phyloP scores from a whole-genome alignment of 352 stramenopile species.

The Phytophthora fragariae region DNA sequence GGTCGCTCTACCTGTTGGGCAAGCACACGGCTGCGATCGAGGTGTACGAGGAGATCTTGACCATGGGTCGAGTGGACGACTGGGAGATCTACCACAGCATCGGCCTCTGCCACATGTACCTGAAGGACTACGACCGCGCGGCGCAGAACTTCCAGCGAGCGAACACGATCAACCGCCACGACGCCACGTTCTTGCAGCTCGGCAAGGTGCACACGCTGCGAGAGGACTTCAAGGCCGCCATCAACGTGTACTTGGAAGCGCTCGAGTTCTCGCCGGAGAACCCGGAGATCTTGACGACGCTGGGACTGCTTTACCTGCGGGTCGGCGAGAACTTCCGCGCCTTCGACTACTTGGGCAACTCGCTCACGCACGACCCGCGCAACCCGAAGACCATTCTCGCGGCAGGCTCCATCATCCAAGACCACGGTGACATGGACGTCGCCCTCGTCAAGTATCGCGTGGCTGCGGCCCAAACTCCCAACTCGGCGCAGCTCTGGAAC shows the following conservation, averaged over 20 bases:
- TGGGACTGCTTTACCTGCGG: conserved; percentile 92
- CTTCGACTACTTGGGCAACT: conserved; percentile 95
- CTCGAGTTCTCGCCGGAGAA: conserved; percentile 95
- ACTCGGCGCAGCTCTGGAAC: conserved; percentile 95
- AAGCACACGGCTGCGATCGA: conserved; percentile 93
- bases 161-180: conserved; percentile 93
- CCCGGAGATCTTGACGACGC: conserved; percentile 91
- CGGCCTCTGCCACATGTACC: conserved; percentile 91
- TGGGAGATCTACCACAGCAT: conserved; percentile 95
- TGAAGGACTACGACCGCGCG: conserved; percentile 92
- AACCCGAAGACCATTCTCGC: conserved; percentile 94
- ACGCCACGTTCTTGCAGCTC: conserved; percentile 93
- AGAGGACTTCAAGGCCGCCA: conserved; percentile 88
- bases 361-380: conserved; percentile 90
- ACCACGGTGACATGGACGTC: conserved; percentile 94
- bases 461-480: conserved; percentile 90
- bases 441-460: conserved; percentile 95
- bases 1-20: conserved; percentile 84
- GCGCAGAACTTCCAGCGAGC: conserved; percentile 91
- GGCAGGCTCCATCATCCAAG: conserved; percentile 93
- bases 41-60: conserved; percentile 92
- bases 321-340: conserved; percentile 92
- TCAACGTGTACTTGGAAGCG: conserved; percentile 92
- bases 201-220: conserved; percentile 88
- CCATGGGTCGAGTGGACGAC: conserved; percentile 83